phyloP scores from a whole-genome alignment of 202 grass and related monocot species.

The Brachypodium distachyon region DNA sequence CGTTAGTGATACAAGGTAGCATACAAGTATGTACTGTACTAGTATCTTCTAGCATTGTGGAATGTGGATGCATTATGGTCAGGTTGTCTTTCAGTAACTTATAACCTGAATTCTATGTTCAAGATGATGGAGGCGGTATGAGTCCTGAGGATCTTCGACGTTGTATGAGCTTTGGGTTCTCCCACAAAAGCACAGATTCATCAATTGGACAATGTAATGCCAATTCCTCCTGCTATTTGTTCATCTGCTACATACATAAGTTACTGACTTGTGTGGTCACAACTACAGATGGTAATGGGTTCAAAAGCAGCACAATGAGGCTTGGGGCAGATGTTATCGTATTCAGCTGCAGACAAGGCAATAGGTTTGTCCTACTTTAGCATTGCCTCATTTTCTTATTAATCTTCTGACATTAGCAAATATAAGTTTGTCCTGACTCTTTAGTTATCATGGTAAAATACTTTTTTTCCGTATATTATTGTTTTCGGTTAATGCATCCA shows the following conservation, averaged over 20 bases:
- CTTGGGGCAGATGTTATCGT: slow-evolving; percentile 77
- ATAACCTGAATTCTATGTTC: not conserved
- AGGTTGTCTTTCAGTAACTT: not conserved
- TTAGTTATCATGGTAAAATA: not conserved
- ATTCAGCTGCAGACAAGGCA: slow-evolving; percentile 51
- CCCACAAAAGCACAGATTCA: slow-evolving; percentile 42
- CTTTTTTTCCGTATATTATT: not conserved
- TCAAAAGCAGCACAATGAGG: slow-evolving; percentile 90
- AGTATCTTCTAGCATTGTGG: not conserved
- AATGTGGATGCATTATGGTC: not conserved
- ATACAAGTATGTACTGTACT: not conserved
- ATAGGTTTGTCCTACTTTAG: slow-evolving; percentile 32
- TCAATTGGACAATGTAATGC: slow-evolving; percentile 65
- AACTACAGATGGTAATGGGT: slow-evolving; percentile 80
- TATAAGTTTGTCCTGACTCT: not conserved
- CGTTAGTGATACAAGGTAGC: slow-evolving; percentile 66
- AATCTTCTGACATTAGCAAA: not conserved
- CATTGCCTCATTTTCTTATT: not conserved
- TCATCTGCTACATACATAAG: slow-evolving; percentile 2
- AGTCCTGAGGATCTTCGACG: slow-evolving; percentile 39
- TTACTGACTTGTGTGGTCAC: slow-evolving; percentile 14
- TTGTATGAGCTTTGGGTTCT: slow-evolving; percentile 85
- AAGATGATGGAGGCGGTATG: slow-evolving; percentile 88
- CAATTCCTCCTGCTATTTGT: slow-evolving; percentile 9
- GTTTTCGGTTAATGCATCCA: not conserved